Percentiles rank a stretch among this genome's conserved stretches.
These are phyloP conservation scores for Penicillium nucicola DNA, from an alignment of 495 filamentous ascomycete species.

Conservation along the genomic window DNA sequence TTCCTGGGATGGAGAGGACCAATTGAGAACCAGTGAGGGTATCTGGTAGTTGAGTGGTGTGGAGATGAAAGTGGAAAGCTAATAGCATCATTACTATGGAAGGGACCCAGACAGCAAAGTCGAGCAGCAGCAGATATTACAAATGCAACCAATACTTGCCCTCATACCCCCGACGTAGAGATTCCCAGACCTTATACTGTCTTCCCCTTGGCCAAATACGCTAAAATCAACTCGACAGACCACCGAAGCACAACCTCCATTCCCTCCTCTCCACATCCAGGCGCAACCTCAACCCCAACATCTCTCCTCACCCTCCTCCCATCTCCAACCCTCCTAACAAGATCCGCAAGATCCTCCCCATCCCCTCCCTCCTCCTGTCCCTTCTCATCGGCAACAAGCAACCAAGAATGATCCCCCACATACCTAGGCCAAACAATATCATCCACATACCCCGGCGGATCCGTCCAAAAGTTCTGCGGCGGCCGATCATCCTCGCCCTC, in stretches of 20 bases:
- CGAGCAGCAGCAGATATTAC: background rate
- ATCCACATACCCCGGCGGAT: slow-evolving; percentile 93
- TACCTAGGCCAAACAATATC: slow-evolving; percentile 95
- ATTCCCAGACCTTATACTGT: background rate
- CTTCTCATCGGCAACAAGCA: slow-evolving; percentile 67
- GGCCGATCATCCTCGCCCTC: slow-evolving; percentile 38
- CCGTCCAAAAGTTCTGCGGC: slow-evolving; percentile 82
- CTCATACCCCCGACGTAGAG: background rate
- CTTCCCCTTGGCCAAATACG: slow-evolving; percentile 1
- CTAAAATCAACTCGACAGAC: slow-evolving; percentile 43
- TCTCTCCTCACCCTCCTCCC: slow-evolving; percentile 30
- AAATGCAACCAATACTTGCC: background rate
- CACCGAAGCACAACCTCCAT: slow-evolving; percentile 41
- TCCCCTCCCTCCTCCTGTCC: slow-evolving; percentile 43
- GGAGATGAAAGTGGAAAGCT: too few relatives aligned
- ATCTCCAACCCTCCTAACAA: slow-evolving; percentile 31
- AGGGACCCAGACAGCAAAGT: background rate
- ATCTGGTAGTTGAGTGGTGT: background rate
- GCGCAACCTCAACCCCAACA: slow-evolving; percentile 39
- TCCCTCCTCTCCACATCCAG: slow-evolving; percentile 28
- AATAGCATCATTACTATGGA: background rate
- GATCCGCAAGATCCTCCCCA: slow-evolving; percentile 14
- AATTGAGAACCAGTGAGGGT: background rate
- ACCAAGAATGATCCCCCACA: slow-evolving; percentile 68
- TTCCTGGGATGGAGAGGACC: slow-evolving; percentile 39